Evolutionary conservation across 2,329 filamentous ascomycete species (phyloP).

Genomic region (Colletotrichum tamarilloi): DNA sequence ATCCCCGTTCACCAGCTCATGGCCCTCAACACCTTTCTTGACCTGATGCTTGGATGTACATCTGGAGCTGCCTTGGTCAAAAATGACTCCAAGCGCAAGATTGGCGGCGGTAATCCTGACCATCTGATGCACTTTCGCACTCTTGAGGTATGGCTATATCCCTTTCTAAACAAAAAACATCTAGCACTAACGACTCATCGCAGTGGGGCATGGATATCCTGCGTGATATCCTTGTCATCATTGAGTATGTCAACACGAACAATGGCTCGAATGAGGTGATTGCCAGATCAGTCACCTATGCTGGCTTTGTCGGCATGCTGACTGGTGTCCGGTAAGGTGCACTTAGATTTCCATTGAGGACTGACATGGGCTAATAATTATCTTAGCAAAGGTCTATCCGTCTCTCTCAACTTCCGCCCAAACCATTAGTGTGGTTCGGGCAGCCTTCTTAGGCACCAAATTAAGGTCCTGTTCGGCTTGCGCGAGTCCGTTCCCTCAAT

Average conservation of each 20-base stretch:
- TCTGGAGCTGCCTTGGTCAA: conserved; percentile 51
- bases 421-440: conserved; percentile 53
- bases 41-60: conserved; percentile 72
- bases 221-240: conserved; percentile 60
- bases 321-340: conserved; percentile 58
- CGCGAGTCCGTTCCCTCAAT: conserved; percentile 64
- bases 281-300: conserved; percentile 60
- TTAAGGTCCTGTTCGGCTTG: conserved; percentile 64
- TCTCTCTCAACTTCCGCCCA: conserved; percentile 63
- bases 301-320: conserved; percentile 61
- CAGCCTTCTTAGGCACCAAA: conserved; percentile 56
- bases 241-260: conserved; percentile 57
- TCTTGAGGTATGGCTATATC: conserved; percentile 48
- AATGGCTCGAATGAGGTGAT: conserved; percentile 48
- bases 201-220: conserved; percentile 63
- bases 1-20: conserved; percentile 68
- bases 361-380: neutral
- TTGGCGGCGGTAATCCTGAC: neutral
- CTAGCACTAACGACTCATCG: neutral
- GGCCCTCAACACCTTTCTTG: conserved; percentile 68
- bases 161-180: neutral
- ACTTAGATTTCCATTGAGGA: neutral
- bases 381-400: conserved; percentile 51
- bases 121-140: conserved; percentile 64
- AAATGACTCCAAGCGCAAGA: no score